A percentile compares a stretch with the other conserved stretches of the same genome.
Conservation (phyloP, 106 monocot species). For the Apostasia shenzhenica region DNA sequence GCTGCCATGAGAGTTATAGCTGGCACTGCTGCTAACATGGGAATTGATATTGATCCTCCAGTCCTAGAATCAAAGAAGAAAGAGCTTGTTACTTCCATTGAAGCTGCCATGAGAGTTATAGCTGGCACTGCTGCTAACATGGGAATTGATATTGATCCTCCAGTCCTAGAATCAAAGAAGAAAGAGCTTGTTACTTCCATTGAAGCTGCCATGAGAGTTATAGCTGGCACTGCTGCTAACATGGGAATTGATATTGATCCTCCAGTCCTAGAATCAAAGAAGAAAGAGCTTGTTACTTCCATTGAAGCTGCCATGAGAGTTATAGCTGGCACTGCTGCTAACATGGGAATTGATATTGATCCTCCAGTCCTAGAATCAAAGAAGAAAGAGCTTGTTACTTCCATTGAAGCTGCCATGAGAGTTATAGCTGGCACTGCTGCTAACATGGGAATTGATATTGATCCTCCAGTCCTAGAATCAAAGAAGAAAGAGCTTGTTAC, state of each 20-base stretch:
- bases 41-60: conserved; percentile 89
- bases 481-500: conserved; percentile 84
- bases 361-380: conserved; percentile 79
- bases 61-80: conserved; percentile 77
- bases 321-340: conserved; percentile 94
- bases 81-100: conserved; percentile 48
- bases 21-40: conserved; percentile 98
- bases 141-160: conserved; percentile 95
- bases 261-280: conserved; percentile 68
- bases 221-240: conserved; percentile 95
- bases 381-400: conserved; percentile 67
- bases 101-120: conserved; percentile 91
- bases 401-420: conserved; percentile 86
- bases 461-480: conserved; percentile 76
- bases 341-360: conserved; percentile 94
- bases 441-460: conserved; percentile 93
- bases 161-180: conserved; percentile 69
- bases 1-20: conserved; percentile 94
- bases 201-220: conserved; percentile 90
- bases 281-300: conserved; percentile 61
- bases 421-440: conserved; percentile 95
- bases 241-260: conserved; percentile 98
- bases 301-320: conserved; percentile 93
- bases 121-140: conserved; percentile 97
- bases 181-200: conserved; percentile 64